These are phyloP conservation scores for Rhododendron molle DNA, from an alignment of 148 eudicot species.

Conservation along the genomic window DNA sequence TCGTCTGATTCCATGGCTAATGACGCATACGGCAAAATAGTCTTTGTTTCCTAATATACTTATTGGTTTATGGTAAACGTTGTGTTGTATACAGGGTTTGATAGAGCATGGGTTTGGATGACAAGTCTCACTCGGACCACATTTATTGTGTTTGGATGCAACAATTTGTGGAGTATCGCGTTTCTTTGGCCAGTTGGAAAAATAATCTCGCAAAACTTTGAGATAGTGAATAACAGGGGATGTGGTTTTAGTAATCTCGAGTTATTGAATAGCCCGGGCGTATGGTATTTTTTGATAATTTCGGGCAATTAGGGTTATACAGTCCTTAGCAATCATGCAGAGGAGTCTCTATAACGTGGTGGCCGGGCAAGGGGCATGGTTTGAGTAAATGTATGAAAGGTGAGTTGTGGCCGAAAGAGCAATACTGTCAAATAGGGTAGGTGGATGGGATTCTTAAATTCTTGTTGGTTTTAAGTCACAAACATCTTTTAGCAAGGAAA, in stretches of 20 bases:
- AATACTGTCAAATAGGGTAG: slow-evolving; percentile 11
- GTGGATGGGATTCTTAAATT: slow-evolving; percentile 15
- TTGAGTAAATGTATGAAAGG: slow-evolving; percentile 18
- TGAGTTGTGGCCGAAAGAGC: slow-evolving; percentile 21
- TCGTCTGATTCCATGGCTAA: background rate
- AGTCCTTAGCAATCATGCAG: too few relatives aligned
- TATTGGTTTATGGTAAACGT: background rate
- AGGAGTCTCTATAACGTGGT: background rate
- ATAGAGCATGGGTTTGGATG: background rate
- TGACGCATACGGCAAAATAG: background rate
- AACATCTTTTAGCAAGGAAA: background rate
- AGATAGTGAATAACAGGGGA: background rate
- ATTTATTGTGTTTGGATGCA: background rate
- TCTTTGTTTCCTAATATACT: too few relatives aligned
- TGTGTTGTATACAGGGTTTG: background rate
- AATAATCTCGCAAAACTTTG: background rate
- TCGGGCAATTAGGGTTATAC: too few relatives aligned
- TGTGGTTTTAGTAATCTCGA: background rate
- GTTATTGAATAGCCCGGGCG: background rate
- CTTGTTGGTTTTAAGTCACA: background rate
- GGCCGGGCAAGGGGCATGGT: slow-evolving; percentile 13
- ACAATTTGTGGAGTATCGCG: background rate
- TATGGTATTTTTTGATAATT: background rate
- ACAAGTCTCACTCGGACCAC: background rate
- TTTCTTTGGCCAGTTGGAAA: background rate